A percentile compares a stretch with the other conserved stretches of the same genome.
phyloP scores from a whole-genome alignment of 352 stramenopile species.

The Pythium graminicola region DNA sequence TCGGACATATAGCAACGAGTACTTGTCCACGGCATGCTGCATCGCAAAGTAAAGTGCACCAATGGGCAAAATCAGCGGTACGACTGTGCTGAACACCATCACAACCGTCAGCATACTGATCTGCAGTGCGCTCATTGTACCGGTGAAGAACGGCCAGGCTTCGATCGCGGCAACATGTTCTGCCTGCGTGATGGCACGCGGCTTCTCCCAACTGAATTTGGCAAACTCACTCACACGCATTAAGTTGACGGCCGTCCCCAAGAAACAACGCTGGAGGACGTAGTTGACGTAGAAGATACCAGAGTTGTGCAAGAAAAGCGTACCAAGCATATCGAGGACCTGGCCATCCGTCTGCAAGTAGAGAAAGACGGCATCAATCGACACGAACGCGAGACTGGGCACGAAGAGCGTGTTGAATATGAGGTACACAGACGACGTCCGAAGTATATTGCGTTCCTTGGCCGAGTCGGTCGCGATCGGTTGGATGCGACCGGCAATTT shows the following conservation, averaged over 20 bases:
- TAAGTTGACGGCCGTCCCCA: slow-evolving; percentile 68
- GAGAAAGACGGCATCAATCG: slow-evolving; percentile 74
- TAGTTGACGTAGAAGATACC: slow-evolving; percentile 88
- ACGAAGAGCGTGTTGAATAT: slow-evolving; percentile 88
- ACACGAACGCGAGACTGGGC: slow-evolving; percentile 79
- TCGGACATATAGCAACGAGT: slow-evolving; percentile 70
- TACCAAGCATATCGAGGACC: slow-evolving; percentile 74
- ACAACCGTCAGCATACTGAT: slow-evolving; percentile 81
- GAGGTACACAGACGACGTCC: slow-evolving; percentile 70
- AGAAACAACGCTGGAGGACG: slow-evolving; percentile 75
- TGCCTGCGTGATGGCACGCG: slow-evolving; percentile 60
- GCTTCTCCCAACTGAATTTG: slow-evolving; percentile 78
- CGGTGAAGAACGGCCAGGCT: slow-evolving; percentile 77
- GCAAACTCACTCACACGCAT: slow-evolving; percentile 70
- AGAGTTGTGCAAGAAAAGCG: slow-evolving; percentile 82
- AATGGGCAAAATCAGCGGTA: slow-evolving; percentile 76
- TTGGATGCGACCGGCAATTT: slow-evolving; percentile 75
- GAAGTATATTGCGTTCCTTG: slow-evolving; percentile 79
- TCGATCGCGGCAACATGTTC: slow-evolving; percentile 69
- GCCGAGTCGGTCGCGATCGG: slow-evolving; percentile 78
- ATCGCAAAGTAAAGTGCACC: slow-evolving; percentile 80
- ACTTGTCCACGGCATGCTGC: slow-evolving; percentile 83
- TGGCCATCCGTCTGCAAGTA: slow-evolving; percentile 70
- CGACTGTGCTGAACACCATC: slow-evolving; percentile 80
- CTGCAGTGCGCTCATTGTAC: slow-evolving; percentile 76